phyloP scores from a whole-genome alignment of 1,139 yeast genomes.

The Yamadazyma jaroonii region DNA sequence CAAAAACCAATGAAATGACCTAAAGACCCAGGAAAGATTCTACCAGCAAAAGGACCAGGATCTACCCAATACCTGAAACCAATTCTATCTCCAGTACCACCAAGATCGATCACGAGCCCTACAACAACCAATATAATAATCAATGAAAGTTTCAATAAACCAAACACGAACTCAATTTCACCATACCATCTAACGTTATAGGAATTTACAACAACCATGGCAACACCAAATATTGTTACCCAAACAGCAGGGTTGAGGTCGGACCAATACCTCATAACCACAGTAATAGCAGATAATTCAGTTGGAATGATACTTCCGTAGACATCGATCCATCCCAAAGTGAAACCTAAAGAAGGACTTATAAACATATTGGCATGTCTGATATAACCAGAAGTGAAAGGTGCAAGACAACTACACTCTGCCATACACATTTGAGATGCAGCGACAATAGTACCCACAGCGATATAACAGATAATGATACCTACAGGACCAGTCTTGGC shows the following conservation, averaged over 20 bases:
- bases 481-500: slow-evolving; percentile 65
- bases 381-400: slow-evolving; percentile 58
- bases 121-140: slow-evolving; percentile 49
- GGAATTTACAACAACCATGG: slow-evolving; percentile 32
- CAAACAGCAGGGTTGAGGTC: slow-evolving; percentile 38
- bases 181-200: slow-evolving; percentile 46
- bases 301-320: slow-evolving; percentile 38
- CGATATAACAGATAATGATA: slow-evolving; percentile 46
- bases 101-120: slow-evolving; percentile 34
- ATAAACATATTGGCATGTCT: slow-evolving; percentile 55
- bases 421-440: slow-evolving; percentile 58
- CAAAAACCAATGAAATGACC: slow-evolving; percentile 66
- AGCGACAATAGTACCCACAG: slow-evolving; percentile 44
- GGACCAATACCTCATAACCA: slow-evolving; percentile 40
- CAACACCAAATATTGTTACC: slow-evolving; percentile 38
- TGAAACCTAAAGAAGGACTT: slow-evolving; percentile 61
- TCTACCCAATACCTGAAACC: slow-evolving; percentile 39
- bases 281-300: slow-evolving; percentile 41
- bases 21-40: slow-evolving; percentile 44
- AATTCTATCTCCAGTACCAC: slow-evolving; percentile 41
- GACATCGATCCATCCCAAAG: slow-evolving; percentile 61
- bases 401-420: slow-evolving; percentile 58
- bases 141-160: slow-evolving; percentile 49
- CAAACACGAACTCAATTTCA: slow-evolving; percentile 40
- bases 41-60: slow-evolving; percentile 52